phyloP scores from a whole-genome alignment of 805 yeast genomes.

The Teunomyces funiuensis region DNA sequence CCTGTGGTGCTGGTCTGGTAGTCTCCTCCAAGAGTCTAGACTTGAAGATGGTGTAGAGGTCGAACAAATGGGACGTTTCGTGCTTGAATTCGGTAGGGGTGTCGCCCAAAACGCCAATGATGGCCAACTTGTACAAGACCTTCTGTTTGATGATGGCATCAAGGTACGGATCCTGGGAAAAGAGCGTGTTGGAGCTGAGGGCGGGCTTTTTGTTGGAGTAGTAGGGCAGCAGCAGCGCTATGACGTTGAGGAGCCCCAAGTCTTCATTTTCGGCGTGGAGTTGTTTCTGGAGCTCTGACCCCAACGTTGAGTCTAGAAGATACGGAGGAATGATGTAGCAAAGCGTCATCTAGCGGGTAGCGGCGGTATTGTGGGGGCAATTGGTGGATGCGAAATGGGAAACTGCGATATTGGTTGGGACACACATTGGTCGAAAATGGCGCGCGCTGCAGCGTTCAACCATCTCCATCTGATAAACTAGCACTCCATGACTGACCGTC shows the following conservation, averaged over 20 bases:
- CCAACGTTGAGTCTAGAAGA: constrained; percentile 37
- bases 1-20: not conserved
- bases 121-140: constrained; percentile 32
- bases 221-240: constrained; percentile 25
- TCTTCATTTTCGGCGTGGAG: constrained; percentile 22
- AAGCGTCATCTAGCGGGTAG: constrained; percentile 1
- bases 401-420: too few species aligned
- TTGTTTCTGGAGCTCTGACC: constrained; percentile 29
- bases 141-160: constrained; percentile 34
- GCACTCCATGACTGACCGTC: constrained; percentile 51
- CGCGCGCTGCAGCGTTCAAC: not conserved
- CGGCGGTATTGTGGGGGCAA: not conserved
- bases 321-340: constrained; percentile 43
- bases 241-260: constrained; percentile 26
- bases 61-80: constrained; percentile 29
- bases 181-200: constrained; percentile 11
- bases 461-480: too few species aligned
- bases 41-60: constrained; percentile 32
- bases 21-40: constrained; percentile 22
- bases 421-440: too few species aligned
- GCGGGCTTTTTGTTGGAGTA: constrained; percentile 18
- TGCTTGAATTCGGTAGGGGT: constrained; percentile 17
- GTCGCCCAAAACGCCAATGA: constrained; percentile 36
- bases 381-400: too few species aligned
- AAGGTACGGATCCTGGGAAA: constrained; percentile 31